These are phyloP conservation scores for Didymella arachidicola DNA, from an alignment of 2,329 filamentous ascomycete species.

Conservation along the genomic window DNA sequence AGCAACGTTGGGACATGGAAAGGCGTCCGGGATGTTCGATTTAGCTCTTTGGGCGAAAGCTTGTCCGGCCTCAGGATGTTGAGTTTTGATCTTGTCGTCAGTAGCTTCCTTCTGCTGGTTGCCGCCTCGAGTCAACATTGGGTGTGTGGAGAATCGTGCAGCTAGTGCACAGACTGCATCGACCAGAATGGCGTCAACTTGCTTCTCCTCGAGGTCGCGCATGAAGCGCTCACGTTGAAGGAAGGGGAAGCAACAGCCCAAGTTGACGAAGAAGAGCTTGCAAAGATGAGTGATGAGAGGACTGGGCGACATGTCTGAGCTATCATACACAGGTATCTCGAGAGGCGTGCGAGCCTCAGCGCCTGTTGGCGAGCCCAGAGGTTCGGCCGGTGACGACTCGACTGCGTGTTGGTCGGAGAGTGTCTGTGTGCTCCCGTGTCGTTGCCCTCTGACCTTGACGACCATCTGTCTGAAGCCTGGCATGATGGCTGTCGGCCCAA, in stretches of 20 bases:
- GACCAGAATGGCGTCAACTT: constrained; percentile 82
- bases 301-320: constrained; percentile 73
- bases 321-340: constrained; percentile 76
- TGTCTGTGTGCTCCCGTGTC: constrained; percentile 66
- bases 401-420: constrained; percentile 57
- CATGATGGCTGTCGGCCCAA: constrained; percentile 88
- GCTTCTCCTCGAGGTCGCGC: constrained; percentile 79
- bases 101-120: constrained; percentile 51
- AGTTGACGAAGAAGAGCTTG: constrained; percentile 80
- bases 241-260: constrained; percentile 88
- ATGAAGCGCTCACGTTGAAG: constrained; percentile 76
- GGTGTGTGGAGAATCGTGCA: constrained; percentile 76
- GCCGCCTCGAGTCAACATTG: constrained; percentile 60
- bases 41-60: constrained; percentile 84
- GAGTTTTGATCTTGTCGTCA: constrained; percentile 32
- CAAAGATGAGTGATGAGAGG: constrained; percentile 78
- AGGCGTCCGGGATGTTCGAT: constrained; percentile 81
- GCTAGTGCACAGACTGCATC: constrained; percentile 85
- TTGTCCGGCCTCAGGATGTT: constrained; percentile 73
- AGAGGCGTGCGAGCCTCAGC: constrained; percentile 54
- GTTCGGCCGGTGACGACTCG: constrained; percentile 48
- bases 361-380: constrained; percentile 38
- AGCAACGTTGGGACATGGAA: constrained; percentile 81
- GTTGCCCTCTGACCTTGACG: constrained; percentile 73
- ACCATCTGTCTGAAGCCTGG: constrained; percentile 95